Conservation (phyloP, 148 eudicot species). For the Camellia lanceoleosa region DNA sequence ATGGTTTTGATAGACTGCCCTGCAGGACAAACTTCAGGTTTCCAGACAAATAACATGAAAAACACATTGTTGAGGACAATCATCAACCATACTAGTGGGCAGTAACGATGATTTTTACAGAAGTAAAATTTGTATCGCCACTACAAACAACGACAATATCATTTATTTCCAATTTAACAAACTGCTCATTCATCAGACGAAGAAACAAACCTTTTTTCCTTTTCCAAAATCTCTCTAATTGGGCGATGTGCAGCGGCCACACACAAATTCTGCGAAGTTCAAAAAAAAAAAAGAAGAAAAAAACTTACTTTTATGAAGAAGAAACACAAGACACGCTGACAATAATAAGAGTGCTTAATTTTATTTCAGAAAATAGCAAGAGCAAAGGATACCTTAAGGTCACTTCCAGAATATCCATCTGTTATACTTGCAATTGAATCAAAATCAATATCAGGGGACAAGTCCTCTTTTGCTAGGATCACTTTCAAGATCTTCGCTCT, state of each 20-base stretch:
- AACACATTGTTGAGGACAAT: background rate
- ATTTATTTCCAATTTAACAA: background rate
- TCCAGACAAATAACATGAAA: background rate
- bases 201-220: constrained; percentile 63
- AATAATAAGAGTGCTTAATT: background rate
- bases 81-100: background rate
- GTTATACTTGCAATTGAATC: constrained; percentile 86
- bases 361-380: background rate
- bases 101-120: background rate
- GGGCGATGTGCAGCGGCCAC: constrained; percentile 95
- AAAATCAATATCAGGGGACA: constrained; percentile 69
- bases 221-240: constrained; percentile 80
- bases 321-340: background rate
- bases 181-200: background rate
- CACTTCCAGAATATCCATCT: constrained; percentile 97
- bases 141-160: background rate
- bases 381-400: constrained; percentile 66
- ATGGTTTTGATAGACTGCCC: background rate
- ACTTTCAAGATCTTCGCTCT: constrained; percentile 86
- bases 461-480: constrained; percentile 82
- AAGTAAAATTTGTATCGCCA: background rate
- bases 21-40: background rate
- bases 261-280: constrained; percentile 65
- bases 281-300: background rate
- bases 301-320: constrained; percentile 12